A percentile compares a stretch with the other conserved stretches of the same genome.
phyloP scores from a whole-genome alignment of 768 basidiomycete species.

The Fistulinella prunicolor region DNA sequence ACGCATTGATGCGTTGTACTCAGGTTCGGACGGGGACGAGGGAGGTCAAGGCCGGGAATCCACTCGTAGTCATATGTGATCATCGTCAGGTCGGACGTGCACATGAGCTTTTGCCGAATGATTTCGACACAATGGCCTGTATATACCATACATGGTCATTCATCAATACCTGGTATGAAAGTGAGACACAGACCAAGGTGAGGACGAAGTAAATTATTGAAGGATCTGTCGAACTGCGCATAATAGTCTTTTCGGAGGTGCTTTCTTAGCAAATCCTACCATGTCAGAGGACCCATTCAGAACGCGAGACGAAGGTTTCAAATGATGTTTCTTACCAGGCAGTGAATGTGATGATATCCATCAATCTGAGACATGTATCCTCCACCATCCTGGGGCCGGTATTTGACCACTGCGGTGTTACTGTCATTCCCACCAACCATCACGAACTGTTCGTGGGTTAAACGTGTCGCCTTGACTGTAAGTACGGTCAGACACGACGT shows the following conservation, averaged over 20 bases:
- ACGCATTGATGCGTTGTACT: background rate
- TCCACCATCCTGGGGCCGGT: conserved; percentile 10
- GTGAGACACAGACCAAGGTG: no score
- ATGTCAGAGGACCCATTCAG: background rate
- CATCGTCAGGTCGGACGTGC: conserved; percentile 2
- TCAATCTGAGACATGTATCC: conserved; percentile 12
- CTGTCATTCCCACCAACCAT: conserved; percentile 3
- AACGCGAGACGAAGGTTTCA: background rate
- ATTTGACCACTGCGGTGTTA: conserved; percentile 1
- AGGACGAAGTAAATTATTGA: background rate
- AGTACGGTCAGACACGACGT: no score
- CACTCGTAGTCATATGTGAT: background rate
- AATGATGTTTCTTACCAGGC: background rate
- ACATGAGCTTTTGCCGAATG: conserved; percentile 3
- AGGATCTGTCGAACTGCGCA: background rate
- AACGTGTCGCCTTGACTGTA: conserved; percentile 6
- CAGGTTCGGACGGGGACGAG: background rate
- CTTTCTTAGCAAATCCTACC: background rate
- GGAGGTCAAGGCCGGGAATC: background rate
- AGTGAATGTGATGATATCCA: conserved; percentile 10
- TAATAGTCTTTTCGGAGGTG: background rate
- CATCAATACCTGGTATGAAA: no score
- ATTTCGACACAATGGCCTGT: conserved; percentile 1
- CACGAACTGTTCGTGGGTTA: conserved; percentile 7
- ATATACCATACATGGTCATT: no score